phyloP scores from a whole-genome alignment of 169 alveolate species.

The Eimeria tenella region DNA sequence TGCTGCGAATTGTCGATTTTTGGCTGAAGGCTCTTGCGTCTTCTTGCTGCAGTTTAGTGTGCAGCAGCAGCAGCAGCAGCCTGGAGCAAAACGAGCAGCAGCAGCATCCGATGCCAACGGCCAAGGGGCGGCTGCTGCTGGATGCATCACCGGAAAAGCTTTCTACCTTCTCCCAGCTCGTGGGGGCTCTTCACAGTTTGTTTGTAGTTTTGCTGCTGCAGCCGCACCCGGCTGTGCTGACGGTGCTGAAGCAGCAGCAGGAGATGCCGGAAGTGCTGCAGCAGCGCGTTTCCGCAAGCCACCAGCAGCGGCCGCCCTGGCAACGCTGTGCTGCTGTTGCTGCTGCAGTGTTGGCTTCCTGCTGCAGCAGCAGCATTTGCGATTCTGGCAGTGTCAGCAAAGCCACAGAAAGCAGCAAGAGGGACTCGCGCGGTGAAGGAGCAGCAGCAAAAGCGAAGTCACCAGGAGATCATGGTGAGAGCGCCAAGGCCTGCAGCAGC shows the following conservation, averaged over 20 bases:
- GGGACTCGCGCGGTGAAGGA: not conserved
- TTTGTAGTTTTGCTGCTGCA: not conserved
- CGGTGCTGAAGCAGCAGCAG: not conserved
- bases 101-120: not conserved
- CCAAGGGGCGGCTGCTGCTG: not conserved
- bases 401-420: not conserved
- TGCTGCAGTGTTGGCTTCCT: not conserved
- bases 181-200: not conserved
- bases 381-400: not conserved
- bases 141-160: not conserved
- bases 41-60: not conserved
- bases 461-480: not conserved
- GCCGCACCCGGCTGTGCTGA: not conserved
- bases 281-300: not conserved
- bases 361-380: not conserved
- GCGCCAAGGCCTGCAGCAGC: not conserved
- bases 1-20: constrained; percentile 11
- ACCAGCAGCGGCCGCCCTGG: not conserved
- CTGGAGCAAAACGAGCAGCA: not conserved
- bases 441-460: not conserved
- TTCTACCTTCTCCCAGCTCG: not conserved
- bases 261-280: not conserved
- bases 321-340: not conserved
- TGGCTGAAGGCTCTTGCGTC: constrained; percentile 14
- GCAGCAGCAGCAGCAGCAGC: constrained; percentile 40